These are phyloP conservation scores for Favolaschia claudopus DNA, from an alignment of 768 basidiomycete genomes.

Conservation along the genomic window DNA sequence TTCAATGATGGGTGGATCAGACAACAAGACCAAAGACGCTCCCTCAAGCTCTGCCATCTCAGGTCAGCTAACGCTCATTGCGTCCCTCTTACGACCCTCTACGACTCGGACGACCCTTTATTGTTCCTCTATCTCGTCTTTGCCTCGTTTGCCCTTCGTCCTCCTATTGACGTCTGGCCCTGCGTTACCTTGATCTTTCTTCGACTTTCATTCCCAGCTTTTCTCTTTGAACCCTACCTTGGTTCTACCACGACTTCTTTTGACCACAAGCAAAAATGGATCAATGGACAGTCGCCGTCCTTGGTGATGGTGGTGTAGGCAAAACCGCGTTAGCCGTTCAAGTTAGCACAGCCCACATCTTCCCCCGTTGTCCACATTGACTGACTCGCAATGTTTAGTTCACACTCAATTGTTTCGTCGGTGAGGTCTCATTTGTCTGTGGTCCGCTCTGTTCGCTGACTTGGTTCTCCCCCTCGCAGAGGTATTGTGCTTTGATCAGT, in stretches of 20 bases:
- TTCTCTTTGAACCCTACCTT: constrained; percentile 19
- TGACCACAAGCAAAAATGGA: constrained; percentile 67
- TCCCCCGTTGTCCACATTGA: constrained; percentile 4
- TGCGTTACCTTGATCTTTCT: constrained; percentile 21
- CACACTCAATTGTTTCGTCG: constrained; percentile 95
- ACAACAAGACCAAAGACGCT: too few relatives aligned
- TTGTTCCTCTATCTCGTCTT: constrained; percentile 23
- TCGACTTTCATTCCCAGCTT: constrained; percentile 25
- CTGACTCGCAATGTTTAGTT: constrained; percentile 66
- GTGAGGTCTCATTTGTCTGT: constrained; percentile 53
- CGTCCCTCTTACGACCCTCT: constrained; percentile 31
- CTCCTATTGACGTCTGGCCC: constrained; percentile 27
- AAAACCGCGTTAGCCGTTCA: constrained; percentile 97
- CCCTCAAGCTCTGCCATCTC: too few relatives aligned
- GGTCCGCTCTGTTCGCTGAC: constrained; percentile 16
- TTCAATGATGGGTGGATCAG: too few relatives aligned
- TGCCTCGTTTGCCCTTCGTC: constrained; percentile 25
- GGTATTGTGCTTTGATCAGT: constrained; percentile 17
- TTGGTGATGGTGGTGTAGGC: constrained; percentile 97
- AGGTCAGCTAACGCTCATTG: too few relatives aligned
- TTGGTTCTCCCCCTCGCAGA: constrained; percentile 1
- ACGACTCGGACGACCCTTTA: constrained; percentile 32
- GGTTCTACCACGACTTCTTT: constrained; percentile 12
- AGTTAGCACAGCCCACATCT: constrained; percentile 53
- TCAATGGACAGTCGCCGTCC: constrained; percentile 94